Evolutionary conservation across 257 asterid species (phyloP).

Genomic region (Cruciata laevipes): DNA sequence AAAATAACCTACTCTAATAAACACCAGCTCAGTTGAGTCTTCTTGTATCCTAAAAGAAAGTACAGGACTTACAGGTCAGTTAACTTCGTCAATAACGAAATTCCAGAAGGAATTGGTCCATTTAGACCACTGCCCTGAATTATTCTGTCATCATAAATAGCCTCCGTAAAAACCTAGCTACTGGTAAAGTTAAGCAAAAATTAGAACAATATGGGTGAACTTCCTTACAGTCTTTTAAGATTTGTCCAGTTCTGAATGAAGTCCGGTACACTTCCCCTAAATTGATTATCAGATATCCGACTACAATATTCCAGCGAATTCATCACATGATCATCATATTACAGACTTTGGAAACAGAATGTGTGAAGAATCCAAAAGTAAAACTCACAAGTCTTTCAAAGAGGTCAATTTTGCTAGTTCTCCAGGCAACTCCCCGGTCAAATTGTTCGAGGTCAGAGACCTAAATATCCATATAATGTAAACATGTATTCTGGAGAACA

Average conservation of each 20-base stretch:
- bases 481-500: not conserved
- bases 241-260: constrained; percentile 51
- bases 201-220: not conserved
- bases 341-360: not conserved
- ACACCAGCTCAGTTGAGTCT: not conserved
- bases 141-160: constrained; percentile 27
- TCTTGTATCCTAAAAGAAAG: not conserved
- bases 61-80: constrained; percentile 50
- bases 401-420: constrained; percentile 43
- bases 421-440: constrained; percentile 50
- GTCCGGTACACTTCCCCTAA: constrained; percentile 53
- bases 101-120: constrained; percentile 60
- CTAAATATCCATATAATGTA: constrained; percentile 24
- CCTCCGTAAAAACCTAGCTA: not conserved
- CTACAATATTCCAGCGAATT: constrained; percentile 25
- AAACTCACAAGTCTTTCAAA: constrained; percentile 48
- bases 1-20: not conserved
- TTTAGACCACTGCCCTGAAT: constrained; percentile 68
- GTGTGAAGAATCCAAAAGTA: not conserved
- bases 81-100: constrained; percentile 48
- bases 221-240: constrained; percentile 42
- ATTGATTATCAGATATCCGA: constrained; percentile 55
- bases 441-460: constrained; percentile 44
- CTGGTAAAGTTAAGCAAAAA: not conserved
- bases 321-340: not conserved